Evolutionary conservation across 129 eudicot genomes (phyloP), one percentile per base, ranked within the genome.

Genomic region (Heracleum sosnowskyi): DNA sequence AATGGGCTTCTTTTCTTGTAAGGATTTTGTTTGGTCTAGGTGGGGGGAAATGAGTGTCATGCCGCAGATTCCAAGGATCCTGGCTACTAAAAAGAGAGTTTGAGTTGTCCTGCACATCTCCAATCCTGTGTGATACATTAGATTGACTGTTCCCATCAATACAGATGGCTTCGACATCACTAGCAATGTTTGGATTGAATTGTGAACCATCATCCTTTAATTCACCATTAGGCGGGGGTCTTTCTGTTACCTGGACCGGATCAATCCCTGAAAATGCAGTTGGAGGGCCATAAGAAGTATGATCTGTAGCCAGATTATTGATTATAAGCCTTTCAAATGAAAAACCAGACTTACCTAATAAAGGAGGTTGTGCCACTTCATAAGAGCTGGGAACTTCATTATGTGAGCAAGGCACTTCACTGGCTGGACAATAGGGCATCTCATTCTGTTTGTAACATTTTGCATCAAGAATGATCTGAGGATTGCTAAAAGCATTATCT

Each of bases 51-150:
- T 89, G 96, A 63, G 87, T 64, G 49, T 90, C 98, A 81, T 84
- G 82, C 46, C 79, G 77, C 40, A 95, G 75, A 87, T 83, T 95
- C 97, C 98, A 95, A 74, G 98, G 98, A 87, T 95, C 98, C 72
- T 91, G 97, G 74, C 91, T 87, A 72, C 93, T 86, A 77, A 88
- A 95, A 5, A 91, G 89, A 22, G 97, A 95, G 53, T 84, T 85
- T 53, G 91, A 74, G 81, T 77, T 84, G 69, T 93, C 96, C 75
- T 69, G 86, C 40, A 83, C 16, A 76, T 89, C 89, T 75, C 79
- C 88, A 79, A 77, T 81, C 81, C 83, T 79, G 44, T 79, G 91
- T 47, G 84, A 84, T 44, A 82, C 62, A 53, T 85, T 72, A 69
- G 79, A 69, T 51, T 68, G 72, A 24, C 33, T 57, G 24, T 60